A percentile compares a stretch with the other conserved stretches of the same genome.
Conservation (phyloP, 2,329 filamentous ascomycete genomes). For the Calonectria leucothoes region DNA sequence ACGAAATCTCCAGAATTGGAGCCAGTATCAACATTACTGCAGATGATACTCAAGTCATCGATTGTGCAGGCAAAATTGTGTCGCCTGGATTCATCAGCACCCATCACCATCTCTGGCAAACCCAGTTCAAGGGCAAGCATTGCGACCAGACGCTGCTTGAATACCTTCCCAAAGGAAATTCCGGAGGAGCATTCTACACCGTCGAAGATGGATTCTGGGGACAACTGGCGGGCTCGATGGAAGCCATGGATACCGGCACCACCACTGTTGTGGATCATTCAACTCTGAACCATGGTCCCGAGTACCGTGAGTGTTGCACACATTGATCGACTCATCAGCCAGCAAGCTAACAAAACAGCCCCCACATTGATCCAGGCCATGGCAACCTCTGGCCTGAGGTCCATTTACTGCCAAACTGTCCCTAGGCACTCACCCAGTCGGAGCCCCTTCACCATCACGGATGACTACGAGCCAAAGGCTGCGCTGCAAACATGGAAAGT, state of each 20-base stretch:
- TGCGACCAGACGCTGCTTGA: neutral
- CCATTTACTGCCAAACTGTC: neutral
- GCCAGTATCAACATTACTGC: neutral
- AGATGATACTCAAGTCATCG: neutral
- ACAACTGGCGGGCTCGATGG: neutral
- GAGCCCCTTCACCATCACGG: neutral
- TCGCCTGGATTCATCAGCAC: slow-evolving; percentile 24
- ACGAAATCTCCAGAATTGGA: neutral
- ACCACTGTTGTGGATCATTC: neutral
- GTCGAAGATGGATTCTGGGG: neutral
- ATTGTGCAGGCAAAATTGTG: slow-evolving; percentile 12
- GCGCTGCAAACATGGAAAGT: neutral
- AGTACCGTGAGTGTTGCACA: neutral
- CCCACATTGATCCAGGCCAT: neutral
- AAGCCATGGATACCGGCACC: neutral
- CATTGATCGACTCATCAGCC: rapidly evolving
- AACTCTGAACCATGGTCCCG: neutral
- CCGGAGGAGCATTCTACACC: neutral
- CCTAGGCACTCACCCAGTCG: neutral
- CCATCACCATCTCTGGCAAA: slow-evolving; percentile 24
- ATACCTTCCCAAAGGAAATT: neutral
- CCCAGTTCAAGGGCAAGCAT: slow-evolving; percentile 16
- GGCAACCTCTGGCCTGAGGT: neutral
- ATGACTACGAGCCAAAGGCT: neutral
- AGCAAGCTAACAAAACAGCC: neutral